Percentiles rank a stretch among this genome's conserved stretches.
phyloP scores from a whole-genome alignment of 192 early-diverging fungal genomes.

The Coemansia sp. region DNA sequence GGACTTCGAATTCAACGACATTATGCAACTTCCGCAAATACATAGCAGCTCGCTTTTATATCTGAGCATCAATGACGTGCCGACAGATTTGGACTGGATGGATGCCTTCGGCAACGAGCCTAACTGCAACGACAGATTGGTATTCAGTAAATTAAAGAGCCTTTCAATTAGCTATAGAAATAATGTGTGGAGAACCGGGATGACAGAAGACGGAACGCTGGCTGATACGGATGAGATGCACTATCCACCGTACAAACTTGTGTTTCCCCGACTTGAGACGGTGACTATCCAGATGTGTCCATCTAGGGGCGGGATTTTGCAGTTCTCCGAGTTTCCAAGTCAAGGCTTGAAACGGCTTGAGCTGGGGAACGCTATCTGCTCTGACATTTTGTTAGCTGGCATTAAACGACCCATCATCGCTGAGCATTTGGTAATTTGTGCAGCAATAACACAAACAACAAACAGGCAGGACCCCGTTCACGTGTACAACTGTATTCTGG shows the following conservation, averaged over 20 bases:
- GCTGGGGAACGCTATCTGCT: neutral
- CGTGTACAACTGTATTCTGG: neutral
- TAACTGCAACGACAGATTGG: neutral
- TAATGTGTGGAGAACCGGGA: neutral
- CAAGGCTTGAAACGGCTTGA: neutral
- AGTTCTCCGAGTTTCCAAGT: neutral
- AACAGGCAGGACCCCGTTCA: neutral
- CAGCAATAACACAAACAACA: neutral
- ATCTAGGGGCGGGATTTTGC: neutral
- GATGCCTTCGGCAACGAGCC: neutral
- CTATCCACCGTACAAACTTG: neutral
- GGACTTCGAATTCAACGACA: neutral
- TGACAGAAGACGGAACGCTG: neutral
- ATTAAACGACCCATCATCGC: neutral
- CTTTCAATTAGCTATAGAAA: neutral
- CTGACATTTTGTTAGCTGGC: neutral
- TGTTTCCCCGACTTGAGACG: neutral
- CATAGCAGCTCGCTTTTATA: neutral
- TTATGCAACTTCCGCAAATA: neutral
- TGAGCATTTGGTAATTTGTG: neutral
- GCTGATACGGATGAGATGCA: neutral
- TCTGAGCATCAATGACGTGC: neutral
- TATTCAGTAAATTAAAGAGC: neutral
- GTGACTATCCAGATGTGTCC: constrained; percentile 1
- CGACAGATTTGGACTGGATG: neutral